Base-by-base conservation (phyloP, 2,329 filamentous ascomycete species). In the Penicillium hordei region DNA sequence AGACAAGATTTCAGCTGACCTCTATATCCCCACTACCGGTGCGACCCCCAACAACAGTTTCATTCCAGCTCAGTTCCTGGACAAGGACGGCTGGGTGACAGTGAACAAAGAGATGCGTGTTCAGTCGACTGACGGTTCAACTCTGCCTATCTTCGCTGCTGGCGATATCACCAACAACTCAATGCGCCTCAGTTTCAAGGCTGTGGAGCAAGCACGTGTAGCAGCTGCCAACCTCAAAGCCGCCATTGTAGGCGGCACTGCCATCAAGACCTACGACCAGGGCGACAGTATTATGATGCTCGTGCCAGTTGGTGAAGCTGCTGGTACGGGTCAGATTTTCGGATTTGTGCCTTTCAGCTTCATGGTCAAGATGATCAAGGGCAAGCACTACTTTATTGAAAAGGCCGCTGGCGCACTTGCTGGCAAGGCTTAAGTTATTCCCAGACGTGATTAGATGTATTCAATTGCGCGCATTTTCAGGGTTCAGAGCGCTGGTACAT, bases 11-110 rank as follows among this genome's bases (percentile, higher is more conserved):
- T 73, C 74, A 1, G 76, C 78, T 2, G 83, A 86, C 62, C 60
- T 83, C 25, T 85, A 82, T 65, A 79, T 86, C 55, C 76, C 79
- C 4, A 81, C 81, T 0, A 77, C 77, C 15, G 83, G 83, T 29
- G 79, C 79, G 13, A 65, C 70, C 8, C 83, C 83, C 0, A 85
- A 83, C 69, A 81, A 78, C 21, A 73, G 72, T 9, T 86, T 79
- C 67, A 70, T 86, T 1, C 82, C 83, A 0, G 51, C 65, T 4
- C 65, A 73, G 7, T 76, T 83, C 40, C 74, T 86, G 4, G 72
- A 78, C 58, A 68, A 72, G 0, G 59, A 68, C n/a, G 80, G 79
- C 15, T 81, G 79, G 68, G 78, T 87, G 44, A 72, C 72, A 27
- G 81, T 78, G 7, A 78, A 85, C 63, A 62, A 60, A 6, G 57